phyloP scores from a whole-genome alignment of 768 basidiomycete species.

The Leccinum obscurum region DNA sequence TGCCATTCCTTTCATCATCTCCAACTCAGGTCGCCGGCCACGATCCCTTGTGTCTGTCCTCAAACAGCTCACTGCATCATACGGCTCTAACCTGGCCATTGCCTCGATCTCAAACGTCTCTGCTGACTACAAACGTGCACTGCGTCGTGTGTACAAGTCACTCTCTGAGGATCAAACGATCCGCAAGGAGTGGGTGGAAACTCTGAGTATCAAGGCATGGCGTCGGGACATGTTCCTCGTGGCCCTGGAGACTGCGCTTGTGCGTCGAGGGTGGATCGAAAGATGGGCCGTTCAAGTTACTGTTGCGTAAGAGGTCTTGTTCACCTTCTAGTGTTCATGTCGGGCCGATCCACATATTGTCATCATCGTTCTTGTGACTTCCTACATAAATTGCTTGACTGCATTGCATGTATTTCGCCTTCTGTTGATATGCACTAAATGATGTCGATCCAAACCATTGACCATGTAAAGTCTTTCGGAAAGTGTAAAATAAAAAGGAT shows the following conservation, averaged over 20 bases:
- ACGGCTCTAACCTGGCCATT: slow-evolving; percentile 31
- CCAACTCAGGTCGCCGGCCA: slow-evolving; percentile 37
- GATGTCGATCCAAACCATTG: not conserved
- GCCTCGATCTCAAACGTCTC: slow-evolving; percentile 43
- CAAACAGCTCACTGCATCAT: slow-evolving; percentile 32
- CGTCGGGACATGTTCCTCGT: slow-evolving; percentile 47
- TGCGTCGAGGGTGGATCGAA: slow-evolving; percentile 43
- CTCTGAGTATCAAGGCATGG: slow-evolving; percentile 40
- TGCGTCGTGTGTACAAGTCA: slow-evolving; percentile 10
- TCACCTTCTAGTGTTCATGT: not conserved
- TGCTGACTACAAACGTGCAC: slow-evolving; percentile 25
- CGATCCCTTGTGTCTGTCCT: slow-evolving; percentile 39
- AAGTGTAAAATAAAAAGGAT: not conserved
- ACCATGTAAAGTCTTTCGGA: not conserved
- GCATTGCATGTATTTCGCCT: not conserved
- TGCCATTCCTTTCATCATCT: slow-evolving; percentile 44
- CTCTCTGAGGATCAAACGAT: slow-evolving; percentile 11
- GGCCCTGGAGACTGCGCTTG: slow-evolving; percentile 53
- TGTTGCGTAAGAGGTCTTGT: slow-evolving; percentile 10
- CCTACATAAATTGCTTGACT: not conserved
- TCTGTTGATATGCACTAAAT: too few species aligned
- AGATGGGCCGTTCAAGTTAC: slow-evolving; percentile 44
- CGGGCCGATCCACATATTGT: not conserved
- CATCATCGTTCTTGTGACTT: not conserved
- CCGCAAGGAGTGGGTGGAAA: slow-evolving; percentile 14